Conservation (phyloP, 2,329 filamentous ascomycete genomes). For the Penicillium sp. region DNA sequence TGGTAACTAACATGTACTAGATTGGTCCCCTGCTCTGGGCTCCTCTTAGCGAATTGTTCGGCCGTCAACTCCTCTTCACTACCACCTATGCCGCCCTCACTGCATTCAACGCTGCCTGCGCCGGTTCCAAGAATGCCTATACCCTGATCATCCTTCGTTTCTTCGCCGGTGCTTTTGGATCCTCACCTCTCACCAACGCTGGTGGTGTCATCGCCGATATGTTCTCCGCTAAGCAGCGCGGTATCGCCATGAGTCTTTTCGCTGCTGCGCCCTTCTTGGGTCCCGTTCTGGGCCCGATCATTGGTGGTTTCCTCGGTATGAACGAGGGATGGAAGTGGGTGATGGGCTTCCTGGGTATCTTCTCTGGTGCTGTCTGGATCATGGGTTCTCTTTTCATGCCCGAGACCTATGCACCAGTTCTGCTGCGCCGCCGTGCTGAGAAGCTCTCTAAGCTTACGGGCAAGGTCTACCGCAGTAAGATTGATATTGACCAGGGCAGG, state of each 20-base stretch:
- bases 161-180: conserved; percentile 66
- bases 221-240: conserved; percentile 59
- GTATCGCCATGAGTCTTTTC: conserved; percentile 67
- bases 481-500: conserved; percentile 36
- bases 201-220: conserved; percentile 63
- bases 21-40: conserved; percentile 70
- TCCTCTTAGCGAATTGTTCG: conserved; percentile 68
- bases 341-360: conserved; percentile 38
- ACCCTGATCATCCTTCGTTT: conserved; percentile 69
- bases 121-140: conserved; percentile 61
- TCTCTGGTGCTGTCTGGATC: conserved; percentile 40
- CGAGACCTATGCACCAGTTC: conserved; percentile 41
- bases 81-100: conserved; percentile 63
- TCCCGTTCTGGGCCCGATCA: conserved; percentile 37
- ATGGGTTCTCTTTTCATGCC: conserved; percentile 32
- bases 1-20: conserved; percentile 37
- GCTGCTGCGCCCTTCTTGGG: conserved; percentile 69
- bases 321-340: conserved; percentile 41
- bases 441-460: conserved; percentile 34
- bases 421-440: conserved; percentile 37
- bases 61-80: conserved; percentile 59
- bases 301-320: conserved; percentile 40
- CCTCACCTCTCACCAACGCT: conserved; percentile 56
- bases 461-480: conserved; percentile 34
- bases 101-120: conserved; percentile 65